phyloP scores from a whole-genome alignment of 331 rosid genomes.

The Saraca asoca region DNA sequence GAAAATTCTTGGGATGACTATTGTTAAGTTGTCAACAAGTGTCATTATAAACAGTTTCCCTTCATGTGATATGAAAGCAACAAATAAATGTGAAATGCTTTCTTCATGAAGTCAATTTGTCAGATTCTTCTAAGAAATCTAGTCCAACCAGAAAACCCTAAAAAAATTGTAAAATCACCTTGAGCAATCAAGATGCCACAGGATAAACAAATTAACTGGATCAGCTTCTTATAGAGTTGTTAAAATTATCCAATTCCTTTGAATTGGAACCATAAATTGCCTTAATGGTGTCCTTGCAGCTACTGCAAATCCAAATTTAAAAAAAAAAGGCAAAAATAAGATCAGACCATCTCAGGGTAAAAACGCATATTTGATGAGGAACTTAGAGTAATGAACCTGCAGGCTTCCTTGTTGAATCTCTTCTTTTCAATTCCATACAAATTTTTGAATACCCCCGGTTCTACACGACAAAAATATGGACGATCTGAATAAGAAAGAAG shows the following conservation, averaged over 20 bases:
- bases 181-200: slow-evolving; percentile 23
- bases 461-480: slow-evolving; percentile 88
- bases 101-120: neutral
- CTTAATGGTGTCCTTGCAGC: slow-evolving; percentile 75
- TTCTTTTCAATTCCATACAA: slow-evolving; percentile 62
- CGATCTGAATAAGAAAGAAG: slow-evolving; percentile 56
- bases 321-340: slow-evolving; percentile 3
- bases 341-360: slow-evolving; percentile 3
- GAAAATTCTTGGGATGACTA: too few relatives aligned
- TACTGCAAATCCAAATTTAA: slow-evolving; percentile 68
- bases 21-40: slow-evolving; percentile 5
- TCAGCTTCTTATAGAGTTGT: slow-evolving; percentile 36
- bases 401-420: slow-evolving; percentile 76
- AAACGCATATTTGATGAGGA: slow-evolving; percentile 16
- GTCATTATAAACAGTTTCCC: neutral
- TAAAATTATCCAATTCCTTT: slow-evolving; percentile 66
- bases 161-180: slow-evolving; percentile 3
- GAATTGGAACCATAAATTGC: slow-evolving; percentile 69
- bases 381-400: slow-evolving; percentile 60
- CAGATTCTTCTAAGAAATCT: neutral
- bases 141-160: neutral
- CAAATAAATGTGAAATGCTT: neutral
- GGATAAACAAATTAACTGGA: neutral
- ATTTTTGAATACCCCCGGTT: slow-evolving; percentile 63
- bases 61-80: neutral